Conservation (phyloP, 2,329 filamentous ascomycete genomes). For the Diaporthe sp. region DNA sequence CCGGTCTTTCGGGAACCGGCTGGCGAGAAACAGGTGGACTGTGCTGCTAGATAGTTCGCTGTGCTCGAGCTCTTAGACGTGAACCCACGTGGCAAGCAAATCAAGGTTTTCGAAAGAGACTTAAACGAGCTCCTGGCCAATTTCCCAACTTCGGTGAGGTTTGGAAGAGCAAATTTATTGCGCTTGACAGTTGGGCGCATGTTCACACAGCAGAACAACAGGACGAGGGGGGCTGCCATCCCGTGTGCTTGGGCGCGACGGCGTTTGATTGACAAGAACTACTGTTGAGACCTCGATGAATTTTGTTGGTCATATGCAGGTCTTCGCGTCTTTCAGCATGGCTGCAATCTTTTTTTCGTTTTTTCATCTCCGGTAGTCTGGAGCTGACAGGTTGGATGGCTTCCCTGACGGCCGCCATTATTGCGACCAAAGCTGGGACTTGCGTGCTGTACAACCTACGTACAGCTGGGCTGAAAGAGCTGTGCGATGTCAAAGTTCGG, state of each 20-base stretch:
- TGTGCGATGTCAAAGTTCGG: not conserved
- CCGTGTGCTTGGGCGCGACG: not conserved
- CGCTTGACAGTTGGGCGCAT: not conserved
- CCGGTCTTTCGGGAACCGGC: not conserved
- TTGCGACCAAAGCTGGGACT: not conserved
- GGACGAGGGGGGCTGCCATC: not conserved
- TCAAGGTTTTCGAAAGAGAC: conserved; percentile 22
- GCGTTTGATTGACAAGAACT: not conserved
- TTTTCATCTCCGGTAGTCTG: conserved; percentile 22
- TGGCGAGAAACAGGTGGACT: conserved; percentile 7
- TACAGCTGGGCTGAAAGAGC: not conserved
- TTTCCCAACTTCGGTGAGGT: conserved; percentile 3
- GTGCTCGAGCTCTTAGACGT: not conserved
- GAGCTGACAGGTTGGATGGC: conserved; percentile 23
- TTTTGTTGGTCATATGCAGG: not conserved
- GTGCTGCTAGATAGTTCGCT: conserved; percentile 10
- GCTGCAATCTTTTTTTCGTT: conserved; percentile 24
- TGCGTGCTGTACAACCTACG: not conserved
- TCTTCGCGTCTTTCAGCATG: conserved; percentile 13
- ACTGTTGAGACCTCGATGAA: not conserved
- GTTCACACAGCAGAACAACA: not conserved
- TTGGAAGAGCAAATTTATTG: not conserved
- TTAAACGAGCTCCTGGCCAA: conserved; percentile 7
- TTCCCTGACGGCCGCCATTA: conserved; percentile 10
- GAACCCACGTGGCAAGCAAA: conserved; percentile 28